Conservation (phyloP, 768 basidiomycete species). For the Xerocomellus intermedius region DNA sequence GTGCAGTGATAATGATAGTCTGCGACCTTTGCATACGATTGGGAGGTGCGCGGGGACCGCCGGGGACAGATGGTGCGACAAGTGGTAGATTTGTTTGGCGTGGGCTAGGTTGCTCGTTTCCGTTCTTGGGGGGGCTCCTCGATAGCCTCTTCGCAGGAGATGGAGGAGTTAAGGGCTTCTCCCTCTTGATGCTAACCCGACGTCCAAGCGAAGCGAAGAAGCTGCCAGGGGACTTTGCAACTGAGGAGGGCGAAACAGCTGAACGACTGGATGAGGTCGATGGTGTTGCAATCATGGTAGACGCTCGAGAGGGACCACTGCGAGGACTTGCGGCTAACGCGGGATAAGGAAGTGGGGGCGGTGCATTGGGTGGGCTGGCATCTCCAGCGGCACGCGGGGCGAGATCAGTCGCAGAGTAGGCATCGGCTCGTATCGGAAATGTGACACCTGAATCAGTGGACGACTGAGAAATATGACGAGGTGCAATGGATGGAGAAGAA, state of each 20-base stretch:
- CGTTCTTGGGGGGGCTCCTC: conserved; percentile 35
- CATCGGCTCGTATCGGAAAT: conserved; percentile 78
- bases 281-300: conserved; percentile 37
- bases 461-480: conserved; percentile 65
- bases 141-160: conserved; percentile 37
- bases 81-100: conserved; percentile 32
- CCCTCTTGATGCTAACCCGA: conserved; percentile 56
- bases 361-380: conserved; percentile 50
- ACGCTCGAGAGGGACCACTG: conserved; percentile 26
- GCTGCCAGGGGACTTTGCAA: conserved; percentile 46
- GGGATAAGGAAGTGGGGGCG: conserved; percentile 73
- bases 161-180: conserved; percentile 30
- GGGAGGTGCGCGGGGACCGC: conserved; percentile 72
- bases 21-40: conserved; percentile 64
- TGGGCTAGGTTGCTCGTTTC: conserved; percentile 25
- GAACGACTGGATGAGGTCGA: conserved; percentile 50
- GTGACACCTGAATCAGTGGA: conserved; percentile 76
- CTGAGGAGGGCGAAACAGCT: conserved; percentile 40
- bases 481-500: conserved; percentile 48
- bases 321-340: conserved; percentile 48
- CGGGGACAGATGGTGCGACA: conserved; percentile 56
- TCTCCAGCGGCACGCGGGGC: conserved; percentile 47
- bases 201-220: conserved; percentile 78
- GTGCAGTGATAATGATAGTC: conserved; percentile 52
- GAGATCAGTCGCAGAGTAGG: conserved; percentile 75